Evolutionary conservation across 768 basidiomycete species (phyloP).

Genomic region (Suillus variegatus): DNA sequence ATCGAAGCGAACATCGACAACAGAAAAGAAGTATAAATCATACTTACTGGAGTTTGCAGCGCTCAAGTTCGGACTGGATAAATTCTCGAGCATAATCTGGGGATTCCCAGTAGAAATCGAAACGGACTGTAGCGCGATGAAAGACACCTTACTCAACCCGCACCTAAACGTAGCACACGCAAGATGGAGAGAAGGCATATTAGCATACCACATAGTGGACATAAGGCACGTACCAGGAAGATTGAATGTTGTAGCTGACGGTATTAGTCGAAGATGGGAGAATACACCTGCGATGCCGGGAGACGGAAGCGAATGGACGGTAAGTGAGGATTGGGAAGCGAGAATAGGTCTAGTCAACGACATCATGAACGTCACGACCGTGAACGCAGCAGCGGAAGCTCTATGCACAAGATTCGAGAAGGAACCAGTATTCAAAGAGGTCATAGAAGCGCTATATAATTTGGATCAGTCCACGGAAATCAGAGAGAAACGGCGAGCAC

Average conservation of each 20-base stretch:
- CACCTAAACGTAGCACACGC: not conserved
- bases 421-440: no score
- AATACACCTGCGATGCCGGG: rapidly evolving
- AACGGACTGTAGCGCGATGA: not conserved
- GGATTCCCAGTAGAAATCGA: no score
- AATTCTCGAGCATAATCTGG: no score
- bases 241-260: no score
- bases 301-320: not conserved
- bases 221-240: no score
- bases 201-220: not conserved
- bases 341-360: not conserved
- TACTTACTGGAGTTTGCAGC: not conserved
- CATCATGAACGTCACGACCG: no score
- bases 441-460: no score
- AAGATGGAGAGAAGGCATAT: not conserved
- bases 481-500: rapidly evolving
- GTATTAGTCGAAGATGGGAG: no score
- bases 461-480: no score
- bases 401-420: no score
- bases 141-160: not conserved
- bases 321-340: not conserved
- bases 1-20: not conserved
- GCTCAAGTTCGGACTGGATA: no score
- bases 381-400: rapidly evolving
- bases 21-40: not conserved